These are phyloP conservation scores for Pseudozyma pruni DNA, from an alignment of 1,284 basidiomycete species.

Conservation along the genomic window DNA sequence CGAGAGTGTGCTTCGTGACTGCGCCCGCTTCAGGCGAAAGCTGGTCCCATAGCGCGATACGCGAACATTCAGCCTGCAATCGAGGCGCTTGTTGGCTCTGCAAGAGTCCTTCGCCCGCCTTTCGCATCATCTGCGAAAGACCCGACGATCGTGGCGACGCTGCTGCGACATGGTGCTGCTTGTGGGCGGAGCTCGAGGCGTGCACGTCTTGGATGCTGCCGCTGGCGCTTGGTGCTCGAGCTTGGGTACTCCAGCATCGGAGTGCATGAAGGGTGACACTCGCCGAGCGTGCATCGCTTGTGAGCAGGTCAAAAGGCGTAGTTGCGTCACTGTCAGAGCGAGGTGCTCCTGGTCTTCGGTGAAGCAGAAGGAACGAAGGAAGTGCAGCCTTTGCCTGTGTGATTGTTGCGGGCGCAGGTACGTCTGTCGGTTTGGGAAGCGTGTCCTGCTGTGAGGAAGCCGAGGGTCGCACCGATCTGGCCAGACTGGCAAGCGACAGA, in stretches of 20 bases:
- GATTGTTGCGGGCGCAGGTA: neutral
- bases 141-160: conserved; percentile 33
- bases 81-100: conserved; percentile 15
- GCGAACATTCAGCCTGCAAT: conserved; percentile 24
- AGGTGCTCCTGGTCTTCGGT: neutral
- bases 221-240: neutral
- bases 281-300: conserved; percentile 20
- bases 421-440: neutral
- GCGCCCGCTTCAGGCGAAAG: conserved; percentile 13
- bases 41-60: conserved; percentile 34
- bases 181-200: conserved; percentile 8
- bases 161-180: conserved; percentile 9
- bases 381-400: neutral
- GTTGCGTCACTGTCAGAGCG: conserved; percentile 2
- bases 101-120: conserved; percentile 35
- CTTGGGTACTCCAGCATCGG: conserved; percentile 37
- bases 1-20: conserved; percentile 12
- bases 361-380: conserved; percentile 23
- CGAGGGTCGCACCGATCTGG: conserved; percentile 22
- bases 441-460: conserved; percentile 7
- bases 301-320: conserved; percentile 32
- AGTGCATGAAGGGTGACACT: conserved; percentile 24
- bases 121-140: conserved; percentile 45
- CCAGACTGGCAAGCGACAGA: conserved; percentile 30
- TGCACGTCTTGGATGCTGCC: conserved; percentile 4